Conservation (phyloP, 2,329 filamentous ascomycete species). For the Amesomyces nigricolor region DNA sequence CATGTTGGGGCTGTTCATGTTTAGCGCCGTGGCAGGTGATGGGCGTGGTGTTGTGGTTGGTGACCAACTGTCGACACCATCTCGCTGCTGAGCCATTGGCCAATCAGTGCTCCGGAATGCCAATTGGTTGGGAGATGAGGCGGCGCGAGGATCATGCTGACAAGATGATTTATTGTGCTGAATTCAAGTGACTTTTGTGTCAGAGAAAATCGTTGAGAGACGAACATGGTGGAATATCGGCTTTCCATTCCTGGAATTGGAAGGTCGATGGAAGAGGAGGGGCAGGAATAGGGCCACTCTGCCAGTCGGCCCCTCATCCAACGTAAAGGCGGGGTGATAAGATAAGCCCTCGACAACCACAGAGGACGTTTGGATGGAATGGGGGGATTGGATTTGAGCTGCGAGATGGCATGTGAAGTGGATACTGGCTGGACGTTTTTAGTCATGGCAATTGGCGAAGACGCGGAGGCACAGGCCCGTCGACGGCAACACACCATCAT, state of each 20-base stretch:
- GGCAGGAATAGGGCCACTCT: not conserved
- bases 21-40: conserved; percentile 1
- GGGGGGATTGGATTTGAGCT: not conserved
- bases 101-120: not conserved
- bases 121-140: too few species aligned
- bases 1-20: not conserved
- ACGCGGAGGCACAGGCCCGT: too few species aligned
- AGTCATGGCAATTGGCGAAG: conserved; percentile 1
- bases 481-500: not conserved
- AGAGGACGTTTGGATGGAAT: not conserved
- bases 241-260: not conserved
- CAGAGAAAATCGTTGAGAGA: too few species aligned
- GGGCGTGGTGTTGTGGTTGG: not conserved
- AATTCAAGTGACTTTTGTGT: too few species aligned
- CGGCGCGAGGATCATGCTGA: too few species aligned
- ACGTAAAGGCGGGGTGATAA: conserved; percentile 19
- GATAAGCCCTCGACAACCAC: conserved; percentile 3
- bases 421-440: not conserved
- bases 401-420: not conserved
- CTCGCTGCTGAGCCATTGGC: conserved; percentile 4
- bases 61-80: not conserved
- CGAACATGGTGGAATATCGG: not conserved
- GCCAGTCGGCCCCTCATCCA: not conserved
- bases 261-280: not conserved
- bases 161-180: too few species aligned